Evolutionary conservation across 73 alveolate genomes (phyloP).

Genomic region (Paramecium bursaria): DNA sequence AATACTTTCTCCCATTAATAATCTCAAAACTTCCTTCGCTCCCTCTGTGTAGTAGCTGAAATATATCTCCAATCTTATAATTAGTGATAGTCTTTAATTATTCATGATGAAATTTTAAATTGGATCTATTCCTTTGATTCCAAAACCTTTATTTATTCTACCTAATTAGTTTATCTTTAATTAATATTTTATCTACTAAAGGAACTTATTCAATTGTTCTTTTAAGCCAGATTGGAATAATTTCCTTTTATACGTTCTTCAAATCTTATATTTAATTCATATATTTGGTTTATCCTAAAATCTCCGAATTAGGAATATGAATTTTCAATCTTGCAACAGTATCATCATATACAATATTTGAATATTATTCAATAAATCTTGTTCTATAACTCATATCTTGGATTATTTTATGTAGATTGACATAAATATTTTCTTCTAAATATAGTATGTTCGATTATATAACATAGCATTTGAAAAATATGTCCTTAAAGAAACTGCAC

Average conservation of each 20-base stretch:
- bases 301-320: not conserved
- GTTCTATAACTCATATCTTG: not conserved
- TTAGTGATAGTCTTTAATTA: not conserved
- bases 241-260: no score
- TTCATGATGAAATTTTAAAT: slow-evolving; percentile 1
- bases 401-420: not conserved
- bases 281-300: no score
- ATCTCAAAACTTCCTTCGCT: slow-evolving; percentile 2
- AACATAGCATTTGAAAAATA: not conserved
- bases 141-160: not conserved
- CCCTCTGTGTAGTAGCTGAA: slow-evolving; percentile 19
- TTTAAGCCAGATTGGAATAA: no score
- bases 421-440: slow-evolving; percentile 14
- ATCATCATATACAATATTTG: slow-evolving; percentile 13
- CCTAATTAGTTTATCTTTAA: not conserved
- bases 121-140: slow-evolving; percentile 22
- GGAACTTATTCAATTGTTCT: no score
- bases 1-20: slow-evolving; percentile 8
- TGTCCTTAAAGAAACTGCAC: slow-evolving; percentile 19
- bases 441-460: slow-evolving; percentile 1
- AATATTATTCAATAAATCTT: slow-evolving; percentile 26
- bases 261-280: no score
- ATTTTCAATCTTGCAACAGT: slow-evolving; percentile 7
- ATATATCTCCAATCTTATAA: slow-evolving; percentile 5
- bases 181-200: no score